Base-by-base conservation (phyloP, 345 rosid genomes). In the Eutrema yunnanense region DNA sequence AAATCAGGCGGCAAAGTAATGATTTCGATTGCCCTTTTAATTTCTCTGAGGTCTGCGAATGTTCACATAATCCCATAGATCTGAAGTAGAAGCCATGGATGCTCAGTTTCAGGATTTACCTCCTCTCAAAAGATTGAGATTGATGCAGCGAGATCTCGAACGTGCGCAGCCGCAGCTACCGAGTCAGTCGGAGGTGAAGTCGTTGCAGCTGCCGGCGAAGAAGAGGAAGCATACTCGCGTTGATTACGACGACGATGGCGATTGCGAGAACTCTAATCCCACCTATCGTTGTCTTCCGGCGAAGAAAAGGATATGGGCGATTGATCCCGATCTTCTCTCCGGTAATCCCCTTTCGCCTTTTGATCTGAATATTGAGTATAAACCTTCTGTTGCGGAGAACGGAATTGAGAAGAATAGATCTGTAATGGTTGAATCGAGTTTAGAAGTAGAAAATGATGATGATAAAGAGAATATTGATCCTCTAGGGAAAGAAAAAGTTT, bases 291-390 rank as follows among this genome's bases (percentile, higher is more conserved):
- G 80, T 55, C 77, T 95, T 78, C 99, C 99, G 0, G 78, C 97
- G 47, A 95, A 91, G 93, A 95, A 95, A 75, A 76, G 97, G 73
- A 82, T 95, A 0, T 87, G 89, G 92, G 97, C 96, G 9, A n/a
- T 83, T 40, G 89, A 81, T 30, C 92, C 97, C 0, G 90, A 89
- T 67, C 40, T 53, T 3, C 33, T 71, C 14, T 78, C 82, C 9
- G 82, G 81, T 53, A 61, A 69, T 56, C 86, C 84, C 6, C 53
- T 83, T 56, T 85, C 81, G 3, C 80, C 86, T n/a, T 67, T 91
- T n/a, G 96, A 95, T 80, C 91, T 91, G 66, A 91, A 95, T 74
- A 61, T 86, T 26, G 87, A 84, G 75, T 87, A 84, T 70, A 82
- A 83, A 47, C 89, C 88, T 19, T 42, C 38, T 34, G 53, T 51